Conservation (phyloP, 2,329 filamentous ascomycete species). For the Microcyclospora pomicola region DNA sequence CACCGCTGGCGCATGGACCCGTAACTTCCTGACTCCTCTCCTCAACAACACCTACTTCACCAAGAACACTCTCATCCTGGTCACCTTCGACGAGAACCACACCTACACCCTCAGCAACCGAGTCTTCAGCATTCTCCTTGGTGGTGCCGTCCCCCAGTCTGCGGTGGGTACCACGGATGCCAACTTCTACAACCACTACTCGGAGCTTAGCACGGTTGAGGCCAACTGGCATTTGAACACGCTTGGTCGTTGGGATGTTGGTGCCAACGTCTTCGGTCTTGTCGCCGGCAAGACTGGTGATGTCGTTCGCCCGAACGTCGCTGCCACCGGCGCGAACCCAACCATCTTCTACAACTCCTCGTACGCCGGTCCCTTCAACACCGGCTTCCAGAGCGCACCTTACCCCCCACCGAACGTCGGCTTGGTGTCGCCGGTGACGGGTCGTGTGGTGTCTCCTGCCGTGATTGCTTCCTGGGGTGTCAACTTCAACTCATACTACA, state of each 20-base stretch:
- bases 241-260: constrained; percentile 34
- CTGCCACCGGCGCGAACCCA: constrained; percentile 13
- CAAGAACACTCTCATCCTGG: constrained; percentile 58
- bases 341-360: constrained; percentile 21
- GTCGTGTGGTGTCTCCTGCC: constrained; percentile 18
- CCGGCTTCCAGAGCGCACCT: constrained; percentile 8
- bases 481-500: constrained; percentile 16
- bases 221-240: constrained; percentile 34
- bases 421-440: constrained; percentile 14
- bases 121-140: constrained; percentile 57
- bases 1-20: constrained; percentile 53
- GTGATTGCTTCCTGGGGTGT: constrained; percentile 8
- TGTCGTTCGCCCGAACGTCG: constrained; percentile 13
- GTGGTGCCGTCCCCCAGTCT: constrained; percentile 54
- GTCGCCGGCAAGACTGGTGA: constrained; percentile 26
- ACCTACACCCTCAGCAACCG: constrained; percentile 54
- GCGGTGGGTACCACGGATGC: constrained; percentile 54
- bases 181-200: constrained; percentile 42
- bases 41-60: constrained; percentile 57
- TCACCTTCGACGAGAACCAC: constrained; percentile 70
- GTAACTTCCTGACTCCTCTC: constrained; percentile 55
- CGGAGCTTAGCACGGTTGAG: constrained; percentile 30
- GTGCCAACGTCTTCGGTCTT: constrained; percentile 31
- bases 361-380: constrained; percentile 23
- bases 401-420: constrained; percentile 20